Percentiles rank a stretch among this genome's conserved stretches.
Evolutionary conservation across 1,139 yeast genomes (phyloP).

Genomic region (Arxiozyma slooffiae): DNA sequence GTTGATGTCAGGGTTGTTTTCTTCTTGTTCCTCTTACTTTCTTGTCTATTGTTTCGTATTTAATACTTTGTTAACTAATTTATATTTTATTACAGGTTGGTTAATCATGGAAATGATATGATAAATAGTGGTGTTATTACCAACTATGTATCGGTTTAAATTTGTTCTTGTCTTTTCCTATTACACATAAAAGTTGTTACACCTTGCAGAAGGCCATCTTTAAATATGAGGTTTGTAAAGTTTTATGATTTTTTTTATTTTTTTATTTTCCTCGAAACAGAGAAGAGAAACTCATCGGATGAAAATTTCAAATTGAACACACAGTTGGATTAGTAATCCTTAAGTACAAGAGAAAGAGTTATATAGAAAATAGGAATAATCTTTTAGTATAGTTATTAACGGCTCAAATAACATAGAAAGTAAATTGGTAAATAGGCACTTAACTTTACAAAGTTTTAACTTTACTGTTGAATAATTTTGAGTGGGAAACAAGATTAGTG

Average conservation of each 20-base stretch:
- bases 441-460: too few species aligned
- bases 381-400: too few species aligned
- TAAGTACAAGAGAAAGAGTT: neutral
- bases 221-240: neutral
- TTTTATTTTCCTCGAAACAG: neutral
- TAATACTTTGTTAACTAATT: too few species aligned
- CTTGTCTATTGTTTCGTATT: neutral
- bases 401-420: neutral
- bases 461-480: too few species aligned
- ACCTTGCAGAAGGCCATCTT: neutral
- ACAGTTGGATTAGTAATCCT: neutral
- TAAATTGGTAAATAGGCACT: neutral
- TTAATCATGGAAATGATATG: neutral
- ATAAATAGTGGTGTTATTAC: neutral
- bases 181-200: too few species aligned
- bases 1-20: neutral
- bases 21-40: neutral
- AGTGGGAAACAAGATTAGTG: neutral
- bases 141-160: too few species aligned
- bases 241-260: too few species aligned
- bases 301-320: neutral
- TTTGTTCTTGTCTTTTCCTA: neutral
- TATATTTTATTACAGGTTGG: too few species aligned
- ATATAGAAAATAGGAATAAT: neutral
- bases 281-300: neutral